These are phyloP conservation scores for Suhomyces panamericanus DNA, from an alignment of 1,139 yeast species.

Conservation along the genomic window DNA sequence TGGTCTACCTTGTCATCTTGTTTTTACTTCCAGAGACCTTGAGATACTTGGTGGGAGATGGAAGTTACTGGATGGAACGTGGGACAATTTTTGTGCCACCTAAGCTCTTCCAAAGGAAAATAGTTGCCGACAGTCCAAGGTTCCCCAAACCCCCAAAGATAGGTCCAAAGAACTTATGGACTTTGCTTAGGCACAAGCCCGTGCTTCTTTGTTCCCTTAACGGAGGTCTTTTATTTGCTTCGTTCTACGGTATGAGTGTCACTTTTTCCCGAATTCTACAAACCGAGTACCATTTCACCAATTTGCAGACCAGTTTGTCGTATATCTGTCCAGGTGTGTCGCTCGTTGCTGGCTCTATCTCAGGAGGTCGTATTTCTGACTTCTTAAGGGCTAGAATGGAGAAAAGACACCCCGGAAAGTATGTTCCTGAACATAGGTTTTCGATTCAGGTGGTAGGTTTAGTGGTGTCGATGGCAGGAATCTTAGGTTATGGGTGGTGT, in stretches of 20 bases:
- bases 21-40: constrained; percentile 55
- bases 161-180: constrained; percentile 36
- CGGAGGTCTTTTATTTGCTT: constrained; percentile 54
- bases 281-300: constrained; percentile 36
- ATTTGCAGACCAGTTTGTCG: constrained; percentile 43
- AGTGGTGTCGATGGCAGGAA: constrained; percentile 45
- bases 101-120: constrained; percentile 26
- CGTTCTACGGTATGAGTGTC: constrained; percentile 56
- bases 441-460: constrained; percentile 49
- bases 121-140: constrained; percentile 23
- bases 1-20: constrained; percentile 39
- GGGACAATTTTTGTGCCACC: constrained; percentile 30
- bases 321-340: constrained; percentile 58
- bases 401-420: constrained; percentile 23
- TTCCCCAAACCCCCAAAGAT: constrained; percentile 55
- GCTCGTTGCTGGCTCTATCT: constrained; percentile 49
- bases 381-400: constrained; percentile 28
- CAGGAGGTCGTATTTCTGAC: constrained; percentile 55
- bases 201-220: constrained; percentile 49
- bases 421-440: constrained; percentile 50
- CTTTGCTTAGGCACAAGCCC: constrained; percentile 42
- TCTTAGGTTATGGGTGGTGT: constrained; percentile 59
- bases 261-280: constrained; percentile 47
- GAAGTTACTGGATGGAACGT: constrained; percentile 26
- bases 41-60: constrained; percentile 57